Percentiles rank a stretch among this genome's conserved stretches.
phyloP scores from a whole-genome alignment of 768 basidiomycete species.

The Lentinula sp. region DNA sequence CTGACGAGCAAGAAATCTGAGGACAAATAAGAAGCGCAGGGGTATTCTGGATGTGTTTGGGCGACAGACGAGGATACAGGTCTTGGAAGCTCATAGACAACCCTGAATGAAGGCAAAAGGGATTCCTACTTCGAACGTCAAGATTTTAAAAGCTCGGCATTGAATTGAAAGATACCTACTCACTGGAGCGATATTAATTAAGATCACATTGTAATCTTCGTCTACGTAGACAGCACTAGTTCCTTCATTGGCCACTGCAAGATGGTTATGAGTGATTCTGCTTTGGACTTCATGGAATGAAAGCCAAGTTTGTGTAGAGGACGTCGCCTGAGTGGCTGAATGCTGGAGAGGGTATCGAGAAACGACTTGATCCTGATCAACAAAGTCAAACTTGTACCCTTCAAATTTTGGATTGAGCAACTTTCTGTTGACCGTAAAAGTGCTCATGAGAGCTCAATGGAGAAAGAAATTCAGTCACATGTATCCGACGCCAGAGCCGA shows the following conservation, averaged over 20 bases:
- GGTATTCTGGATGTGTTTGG: slow-evolving; percentile 60
- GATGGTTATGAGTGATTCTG: slow-evolving; percentile 80
- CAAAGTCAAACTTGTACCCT: slow-evolving; percentile 67
- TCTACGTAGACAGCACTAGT: slow-evolving; percentile 64
- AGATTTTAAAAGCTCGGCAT: slow-evolving; percentile 4
- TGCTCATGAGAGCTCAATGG: background rate
- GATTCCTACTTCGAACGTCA: slow-evolving; percentile 39
- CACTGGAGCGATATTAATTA: slow-evolving; percentile 55
- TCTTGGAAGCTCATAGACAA: slow-evolving; percentile 55
- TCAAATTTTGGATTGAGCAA: slow-evolving; percentile 81
- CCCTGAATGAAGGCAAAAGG: slow-evolving; percentile 43
- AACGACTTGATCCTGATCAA: slow-evolving; percentile 52
- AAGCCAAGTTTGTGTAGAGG: slow-evolving; percentile 54
- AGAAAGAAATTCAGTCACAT: background rate
- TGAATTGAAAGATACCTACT: slow-evolving; percentile 19
- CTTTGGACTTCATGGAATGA: slow-evolving; percentile 81
- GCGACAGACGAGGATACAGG: slow-evolving; percentile 37
- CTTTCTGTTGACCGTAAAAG: slow-evolving; percentile 5
- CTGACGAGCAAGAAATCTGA: slow-evolving; percentile 46
- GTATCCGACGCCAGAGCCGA: background rate
- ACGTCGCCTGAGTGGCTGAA: slow-evolving; percentile 54
- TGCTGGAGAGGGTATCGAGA: slow-evolving; percentile 44
- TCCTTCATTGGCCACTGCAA: slow-evolving; percentile 41
- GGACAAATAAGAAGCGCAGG: slow-evolving; percentile 57
- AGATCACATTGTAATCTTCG: slow-evolving; percentile 50